Evolutionary conservation across 441 rosid genomes (phyloP), one percentile per base, ranked within the genome.

Genomic region (Raphanus hybrid): DNA sequence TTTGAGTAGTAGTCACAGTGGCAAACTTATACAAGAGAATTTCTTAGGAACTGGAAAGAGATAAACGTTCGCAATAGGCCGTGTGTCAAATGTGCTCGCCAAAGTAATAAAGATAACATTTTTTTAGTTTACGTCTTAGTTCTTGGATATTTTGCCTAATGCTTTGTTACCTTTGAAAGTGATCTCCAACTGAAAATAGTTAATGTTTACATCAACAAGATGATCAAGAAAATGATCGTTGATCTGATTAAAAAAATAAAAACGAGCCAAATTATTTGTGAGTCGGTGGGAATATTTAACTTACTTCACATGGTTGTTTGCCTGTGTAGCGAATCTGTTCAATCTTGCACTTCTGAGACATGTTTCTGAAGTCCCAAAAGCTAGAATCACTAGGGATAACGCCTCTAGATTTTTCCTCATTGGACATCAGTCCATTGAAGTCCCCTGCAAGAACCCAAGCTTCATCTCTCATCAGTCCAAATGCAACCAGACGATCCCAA

Each of bases 141-240:
- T 70, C 1, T 29, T 77, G 15, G 15, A 8, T 64, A 64, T 67
- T 10, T 74, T 66, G 48, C 43, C 14, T 61, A 9, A 52, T 61
- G 37, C 14, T 27, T 57, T 39, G 73, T 65, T 4, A 52, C 61
- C 12, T 27, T 52, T 84, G 61, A 87, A 90, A 91, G 94, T 27
- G 94, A 86, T 82, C 93, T 93, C 61, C 97, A 92, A 78, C 89
- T 91, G 98, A 93, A 92, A 74, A 57, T 89, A 29, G 97, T 93
- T n/a, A 90, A 94, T 23, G 98, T 92, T 74, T 92, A 90, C 75
- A 82, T 90, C 75, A 90, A 92, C 88, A 85, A 76, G 81, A 73
- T 81, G 87, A 87, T 76, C 94, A 93, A 93, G 96, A 87, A 69
- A 54, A 55, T 69, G 67, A 78, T 79, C 65, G 27, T 48, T 75